Percentiles rank a stretch among this genome's conserved stretches.
Evolutionary conservation across 2,329 filamentous ascomycete genomes (phyloP).

Genomic region (Calonectria henricotiae): DNA sequence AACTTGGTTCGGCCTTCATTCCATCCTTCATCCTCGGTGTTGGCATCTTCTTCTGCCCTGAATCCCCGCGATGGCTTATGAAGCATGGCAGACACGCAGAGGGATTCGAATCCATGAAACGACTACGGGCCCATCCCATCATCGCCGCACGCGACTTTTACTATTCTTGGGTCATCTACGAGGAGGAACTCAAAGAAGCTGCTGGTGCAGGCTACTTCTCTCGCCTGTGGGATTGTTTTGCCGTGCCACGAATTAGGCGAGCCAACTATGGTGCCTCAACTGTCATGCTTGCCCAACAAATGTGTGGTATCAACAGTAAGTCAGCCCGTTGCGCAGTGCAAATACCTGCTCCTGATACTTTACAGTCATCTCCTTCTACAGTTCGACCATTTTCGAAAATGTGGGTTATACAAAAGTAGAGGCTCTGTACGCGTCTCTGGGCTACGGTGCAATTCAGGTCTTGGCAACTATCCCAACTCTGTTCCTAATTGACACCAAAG

Average conservation of each 20-base stretch:
- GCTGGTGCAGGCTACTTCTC: slow-evolving; percentile 53
- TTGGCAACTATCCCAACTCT: slow-evolving; percentile 54
- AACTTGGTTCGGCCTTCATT: slow-evolving; percentile 73
- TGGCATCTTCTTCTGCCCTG: slow-evolving; percentile 76
- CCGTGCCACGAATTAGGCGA: slow-evolving; percentile 76
- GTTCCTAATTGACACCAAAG: slow-evolving; percentile 51
- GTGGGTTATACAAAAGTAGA: slow-evolving; percentile 49
- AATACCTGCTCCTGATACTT: background rate
- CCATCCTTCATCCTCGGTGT: slow-evolving; percentile 68
- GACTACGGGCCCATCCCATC: slow-evolving; percentile 67
- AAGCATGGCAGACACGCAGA: slow-evolving; percentile 73
- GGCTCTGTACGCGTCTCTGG: slow-evolving; percentile 55
- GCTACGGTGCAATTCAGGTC: slow-evolving; percentile 55
- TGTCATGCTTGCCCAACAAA: slow-evolving; percentile 83
- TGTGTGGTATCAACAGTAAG: slow-evolving; percentile 53
- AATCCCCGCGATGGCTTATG: slow-evolving; percentile 76
- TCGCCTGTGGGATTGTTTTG: slow-evolving; percentile 72
- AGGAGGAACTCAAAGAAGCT: slow-evolving; percentile 54
- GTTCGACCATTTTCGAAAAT: slow-evolving; percentile 50
- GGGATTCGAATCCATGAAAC: slow-evolving; percentile 70
- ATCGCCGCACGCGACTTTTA: slow-evolving; percentile 74
- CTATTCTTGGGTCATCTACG: slow-evolving; percentile 61
- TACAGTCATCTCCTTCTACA: slow-evolving; percentile 55
- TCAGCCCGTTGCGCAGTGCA: background rate
- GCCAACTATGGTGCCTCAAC: slow-evolving; percentile 83